Evolutionary conservation across 768 basidiomycete genomes (phyloP).

Genomic region (Lactifluus rugatus): DNA sequence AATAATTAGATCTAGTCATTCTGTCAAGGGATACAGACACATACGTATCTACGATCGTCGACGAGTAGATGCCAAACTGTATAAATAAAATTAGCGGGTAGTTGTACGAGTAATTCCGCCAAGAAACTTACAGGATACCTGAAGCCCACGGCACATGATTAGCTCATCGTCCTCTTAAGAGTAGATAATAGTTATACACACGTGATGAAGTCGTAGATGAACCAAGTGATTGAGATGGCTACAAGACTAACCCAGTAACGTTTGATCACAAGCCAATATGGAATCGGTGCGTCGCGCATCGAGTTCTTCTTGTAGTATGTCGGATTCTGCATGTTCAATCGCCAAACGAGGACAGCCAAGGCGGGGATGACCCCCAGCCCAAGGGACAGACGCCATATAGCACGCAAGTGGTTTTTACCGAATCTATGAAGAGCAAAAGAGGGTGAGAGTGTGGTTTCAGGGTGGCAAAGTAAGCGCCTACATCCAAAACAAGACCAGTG

Average conservation of each 20-base stretch:
- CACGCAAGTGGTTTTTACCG: slow-evolving; percentile 67
- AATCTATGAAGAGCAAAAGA: slow-evolving; percentile 38
- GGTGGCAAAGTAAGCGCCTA: slow-evolving; percentile 28
- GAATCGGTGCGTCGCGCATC: slow-evolving; percentile 66
- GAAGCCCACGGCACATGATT: not conserved
- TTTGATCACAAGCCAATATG: slow-evolving; percentile 65
- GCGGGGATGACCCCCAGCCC: slow-evolving; percentile 81
- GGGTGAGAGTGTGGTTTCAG: not conserved
- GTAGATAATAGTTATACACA: slow-evolving; percentile 27
- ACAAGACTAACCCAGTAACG: slow-evolving; percentile 71
- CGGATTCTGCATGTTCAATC: slow-evolving; percentile 76
- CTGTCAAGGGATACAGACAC: not conserved
- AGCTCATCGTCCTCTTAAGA: not conserved
- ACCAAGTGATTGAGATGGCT: slow-evolving; percentile 77
- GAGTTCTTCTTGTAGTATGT: slow-evolving; percentile 62
- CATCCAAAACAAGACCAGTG: slow-evolving; percentile 86
- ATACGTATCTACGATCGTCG: slow-evolving; percentile 61
- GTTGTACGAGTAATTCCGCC: not conserved
- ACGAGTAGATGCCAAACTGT: slow-evolving; percentile 75
- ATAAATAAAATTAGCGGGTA: not conserved
- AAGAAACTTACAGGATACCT: slow-evolving; percentile 51
- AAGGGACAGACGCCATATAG: slow-evolving; percentile 80
- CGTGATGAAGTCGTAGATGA: slow-evolving; percentile 75
- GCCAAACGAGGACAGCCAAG: slow-evolving; percentile 75
- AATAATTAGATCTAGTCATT: not conserved